Conservation (phyloP, 345 rosid genomes). For the Mercurialis annua region DNA sequence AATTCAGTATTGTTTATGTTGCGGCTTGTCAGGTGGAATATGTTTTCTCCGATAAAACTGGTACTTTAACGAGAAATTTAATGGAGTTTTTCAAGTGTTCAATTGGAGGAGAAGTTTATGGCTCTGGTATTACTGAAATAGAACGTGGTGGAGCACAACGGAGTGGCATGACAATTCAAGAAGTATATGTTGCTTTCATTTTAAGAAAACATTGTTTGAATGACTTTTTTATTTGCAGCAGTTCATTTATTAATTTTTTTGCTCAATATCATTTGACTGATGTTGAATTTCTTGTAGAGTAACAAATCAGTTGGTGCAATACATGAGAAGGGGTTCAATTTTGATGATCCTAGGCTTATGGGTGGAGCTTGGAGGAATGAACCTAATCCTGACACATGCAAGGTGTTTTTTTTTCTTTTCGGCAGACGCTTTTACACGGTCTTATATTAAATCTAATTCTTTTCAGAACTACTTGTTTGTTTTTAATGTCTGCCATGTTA, state of each 20-base stretch:
- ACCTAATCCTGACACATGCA: slow-evolving; percentile 86
- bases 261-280: background rate
- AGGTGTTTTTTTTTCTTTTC: slow-evolving; percentile 40
- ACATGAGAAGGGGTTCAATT: slow-evolving; percentile 89
- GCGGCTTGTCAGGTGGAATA: slow-evolving; percentile 75
- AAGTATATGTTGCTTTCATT: slow-evolving; percentile 38
- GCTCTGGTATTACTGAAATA: slow-evolving; percentile 89
- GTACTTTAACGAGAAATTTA: slow-evolving; percentile 94
- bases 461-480: background rate
- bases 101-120: slow-evolving; percentile 92
- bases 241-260: background rate
- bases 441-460: background rate
- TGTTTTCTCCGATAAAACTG: slow-evolving; percentile 98
- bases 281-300: slow-evolving; percentile 38
- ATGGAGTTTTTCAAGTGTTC: slow-evolving; percentile 99
- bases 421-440: background rate
- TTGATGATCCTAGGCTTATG: slow-evolving; percentile 88
- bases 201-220: background rate
- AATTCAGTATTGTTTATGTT: slow-evolving; percentile 7
- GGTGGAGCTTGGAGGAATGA: slow-evolving; percentile 99
- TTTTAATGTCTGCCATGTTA: background rate
- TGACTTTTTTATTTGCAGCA: background rate
- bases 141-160: slow-evolving; percentile 76
- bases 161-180: slow-evolving; percentile 69
- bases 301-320: slow-evolving; percentile 43